These are phyloP conservation scores for Isatis tinctoria DNA, from an alignment of 345 rosid species.

Conservation along the genomic window DNA sequence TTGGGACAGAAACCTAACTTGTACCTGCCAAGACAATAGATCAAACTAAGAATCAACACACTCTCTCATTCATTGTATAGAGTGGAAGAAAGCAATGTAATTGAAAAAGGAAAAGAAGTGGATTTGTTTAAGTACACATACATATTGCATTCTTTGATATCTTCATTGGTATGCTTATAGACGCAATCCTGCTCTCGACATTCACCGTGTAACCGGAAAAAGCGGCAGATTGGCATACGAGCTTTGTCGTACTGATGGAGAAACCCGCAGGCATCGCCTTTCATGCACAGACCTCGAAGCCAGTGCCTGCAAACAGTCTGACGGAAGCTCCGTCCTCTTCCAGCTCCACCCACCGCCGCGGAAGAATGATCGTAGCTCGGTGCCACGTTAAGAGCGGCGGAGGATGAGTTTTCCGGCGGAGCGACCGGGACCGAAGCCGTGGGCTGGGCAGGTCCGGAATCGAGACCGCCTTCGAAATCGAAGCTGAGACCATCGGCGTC, in stretches of 20 bases:
- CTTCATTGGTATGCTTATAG: conserved; percentile 94
- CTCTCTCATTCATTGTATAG: neutral
- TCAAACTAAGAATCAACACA: neutral
- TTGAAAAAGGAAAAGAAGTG: neutral
- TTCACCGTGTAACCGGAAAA: conserved; percentile 85
- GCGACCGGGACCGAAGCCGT: conserved; percentile 56
- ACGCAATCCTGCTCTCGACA: conserved; percentile 98
- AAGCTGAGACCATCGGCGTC: conserved; percentile 94
- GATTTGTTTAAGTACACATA: conserved; percentile 30
- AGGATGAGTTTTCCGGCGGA: conserved; percentile 42
- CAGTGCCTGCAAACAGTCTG: conserved; percentile 99
- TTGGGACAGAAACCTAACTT: conserved; percentile 98
- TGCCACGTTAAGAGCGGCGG: conserved; percentile 27
- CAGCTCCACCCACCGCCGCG: conserved; percentile 31
- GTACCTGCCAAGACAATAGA: conserved; percentile 53
- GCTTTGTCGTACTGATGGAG: conserved; percentile 97
- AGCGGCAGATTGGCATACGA: conserved; percentile 95
- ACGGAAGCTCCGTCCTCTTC: conserved; percentile 80
- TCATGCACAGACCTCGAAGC: conserved; percentile 98
- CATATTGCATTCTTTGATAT: conserved; percentile 99
- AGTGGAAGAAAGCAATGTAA: neutral
- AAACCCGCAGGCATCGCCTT: conserved; percentile 98
- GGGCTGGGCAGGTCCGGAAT: conserved; percentile 49
- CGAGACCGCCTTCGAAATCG: conserved; percentile 98
- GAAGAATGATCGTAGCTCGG: conserved; percentile 22